These are phyloP conservation scores for Parastagonospora avenae DNA, from an alignment of 2,329 filamentous ascomycete genomes.

Conservation along the genomic window DNA sequence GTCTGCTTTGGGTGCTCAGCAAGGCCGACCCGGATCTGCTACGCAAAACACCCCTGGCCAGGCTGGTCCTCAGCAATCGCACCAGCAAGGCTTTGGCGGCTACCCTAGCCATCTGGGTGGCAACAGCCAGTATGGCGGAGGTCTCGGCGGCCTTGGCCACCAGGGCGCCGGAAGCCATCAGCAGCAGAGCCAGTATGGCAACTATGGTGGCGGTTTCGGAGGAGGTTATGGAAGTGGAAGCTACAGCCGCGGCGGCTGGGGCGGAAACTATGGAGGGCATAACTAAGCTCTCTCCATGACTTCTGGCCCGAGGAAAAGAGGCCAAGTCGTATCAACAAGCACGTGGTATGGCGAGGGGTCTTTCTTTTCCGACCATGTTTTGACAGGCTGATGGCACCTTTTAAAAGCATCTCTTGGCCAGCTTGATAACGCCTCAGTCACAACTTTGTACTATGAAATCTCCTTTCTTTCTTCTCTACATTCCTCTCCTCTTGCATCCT, in stretches of 20 bases:
- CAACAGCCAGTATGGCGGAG: slow-evolving; percentile 58
- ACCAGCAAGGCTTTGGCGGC: slow-evolving; percentile 62
- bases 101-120: slow-evolving; percentile 58
- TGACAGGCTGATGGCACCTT: slow-evolving; percentile 27
- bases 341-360: slow-evolving; percentile 29
- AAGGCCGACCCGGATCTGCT: slow-evolving; percentile 66
- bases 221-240: slow-evolving; percentile 47
- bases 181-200: slow-evolving; percentile 50
- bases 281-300: slow-evolving; percentile 27
- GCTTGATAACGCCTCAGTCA: slow-evolving; percentile 29
- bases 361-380: slow-evolving; percentile 20
- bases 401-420: slow-evolving; percentile 33
- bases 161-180: slow-evolving; percentile 54
- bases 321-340: slow-evolving; percentile 30
- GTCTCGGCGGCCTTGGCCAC: slow-evolving; percentile 58
- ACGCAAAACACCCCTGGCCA: slow-evolving; percentile 63
- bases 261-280: slow-evolving; percentile 52
- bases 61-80: slow-evolving; percentile 58
- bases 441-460: slow-evolving; percentile 41
- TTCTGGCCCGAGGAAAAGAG: slow-evolving; percentile 15
- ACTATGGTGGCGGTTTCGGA: slow-evolving; percentile 50
- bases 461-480: slow-evolving; percentile 23
- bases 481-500: slow-evolving; percentile 39
- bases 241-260: slow-evolving; percentile 55
- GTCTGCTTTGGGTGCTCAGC: slow-evolving; percentile 61